Base-by-base conservation (phyloP, 768 basidiomycete species). In the Serendipita sp. region DNA sequence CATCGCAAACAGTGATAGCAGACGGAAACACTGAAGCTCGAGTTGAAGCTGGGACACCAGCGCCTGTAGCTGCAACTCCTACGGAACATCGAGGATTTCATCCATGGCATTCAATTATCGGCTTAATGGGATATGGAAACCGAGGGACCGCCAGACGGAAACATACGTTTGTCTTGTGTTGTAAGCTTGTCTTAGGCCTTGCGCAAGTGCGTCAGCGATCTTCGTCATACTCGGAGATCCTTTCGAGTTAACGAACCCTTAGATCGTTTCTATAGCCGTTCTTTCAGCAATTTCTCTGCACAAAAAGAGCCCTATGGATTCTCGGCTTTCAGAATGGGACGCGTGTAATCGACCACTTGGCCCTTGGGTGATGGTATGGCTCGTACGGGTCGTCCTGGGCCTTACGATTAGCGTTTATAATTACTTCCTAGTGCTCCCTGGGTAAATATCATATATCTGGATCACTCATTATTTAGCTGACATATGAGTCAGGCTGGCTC, bases 291-390 rank as follows among this genome's bases (percentile, higher is more conserved):
- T 80, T 38, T 78, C 81, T 3, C 78, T 81, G 0, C 71, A 74
- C 34, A 75, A 75, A 30, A 74, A 75, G 67, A 85, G 81, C 67
- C 81, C 80, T 2, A 75, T 72, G 0, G 54, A 76, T 44, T 71
- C 73, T 2, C 67, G 65, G 2, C 63, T 75, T 45, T 79, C 76
- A 56, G 86, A 88, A 73, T 86, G 86, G 77, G 68, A 74, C 30
- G 83, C 84, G 0, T 88, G 86, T 68, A 77, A 77, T 48, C 78
- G 82, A 16, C 86, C 86, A 5, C 72, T 88, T 30, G 86, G 87
- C 3, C 74, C 77, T 1, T 88, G 86, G 86, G 80, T 84, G 63
- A 76, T 78, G 41, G 74, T 88, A 3, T 88, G 86, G 86, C 71
- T 84, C 30, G 74, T 78, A 18, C 77, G 84, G 63, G 80, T 80